These are phyloP conservation scores for Umbelopsis vinacea DNA, from an alignment of 192 early-diverging fungal species.

Conservation along the genomic window DNA sequence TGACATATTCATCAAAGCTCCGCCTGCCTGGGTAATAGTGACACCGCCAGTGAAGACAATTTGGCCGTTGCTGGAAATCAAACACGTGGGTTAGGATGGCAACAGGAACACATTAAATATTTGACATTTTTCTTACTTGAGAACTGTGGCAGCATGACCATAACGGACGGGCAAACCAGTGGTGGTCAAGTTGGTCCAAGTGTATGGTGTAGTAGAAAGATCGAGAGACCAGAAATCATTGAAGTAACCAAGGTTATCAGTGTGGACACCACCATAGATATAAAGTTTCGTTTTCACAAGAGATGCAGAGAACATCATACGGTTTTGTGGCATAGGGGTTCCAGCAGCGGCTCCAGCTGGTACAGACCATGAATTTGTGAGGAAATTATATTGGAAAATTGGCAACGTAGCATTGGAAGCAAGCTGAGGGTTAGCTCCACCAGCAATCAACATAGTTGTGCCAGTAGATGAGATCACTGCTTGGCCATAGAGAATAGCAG, in stretches of 20 bases:
- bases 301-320: slow-evolving; percentile 28
- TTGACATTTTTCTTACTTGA: slow-evolving; percentile 11
- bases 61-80: slow-evolving; percentile 30
- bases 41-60: slow-evolving; percentile 39
- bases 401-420: not conserved
- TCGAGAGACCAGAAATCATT: slow-evolving; percentile 29
- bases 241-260: slow-evolving; percentile 11
- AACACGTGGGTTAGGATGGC: slow-evolving; percentile 2
- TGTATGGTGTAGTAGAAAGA: slow-evolving; percentile 3
- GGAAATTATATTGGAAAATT: slow-evolving; percentile 19
- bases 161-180: slow-evolving; percentile 24
- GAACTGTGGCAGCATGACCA: slow-evolving; percentile 31
- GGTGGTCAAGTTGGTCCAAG: slow-evolving; percentile 16
- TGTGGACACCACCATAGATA: slow-evolving; percentile 34
- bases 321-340: slow-evolving; percentile 6
- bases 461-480: slow-evolving; percentile 20
- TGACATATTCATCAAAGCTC: slow-evolving; percentile 25
- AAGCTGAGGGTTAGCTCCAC: slow-evolving; percentile 20
- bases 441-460: slow-evolving; percentile 19
- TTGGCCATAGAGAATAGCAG: slow-evolving; percentile 20
- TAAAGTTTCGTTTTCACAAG: slow-evolving; percentile 29
- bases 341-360: not conserved
- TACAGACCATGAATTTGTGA: slow-evolving; percentile 14
- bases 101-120: not conserved
- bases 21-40: slow-evolving; percentile 8